Conservation (phyloP, 164 flowering plant species). For the Magnolia changhungtana region DNA sequence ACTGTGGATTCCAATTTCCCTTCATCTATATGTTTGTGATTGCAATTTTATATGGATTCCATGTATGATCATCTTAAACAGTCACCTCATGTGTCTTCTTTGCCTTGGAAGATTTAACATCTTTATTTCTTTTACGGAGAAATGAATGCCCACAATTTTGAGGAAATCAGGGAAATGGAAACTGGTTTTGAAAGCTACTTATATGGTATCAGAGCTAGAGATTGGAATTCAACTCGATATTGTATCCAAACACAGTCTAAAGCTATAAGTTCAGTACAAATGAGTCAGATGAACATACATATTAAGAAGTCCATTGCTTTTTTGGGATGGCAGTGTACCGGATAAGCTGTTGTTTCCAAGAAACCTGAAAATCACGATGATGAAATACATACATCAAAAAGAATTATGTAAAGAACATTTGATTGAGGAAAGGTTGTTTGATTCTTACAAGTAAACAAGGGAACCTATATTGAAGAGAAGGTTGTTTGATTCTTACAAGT, state of each 20-base stretch:
- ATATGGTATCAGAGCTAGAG: no score
- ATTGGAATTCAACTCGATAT: no score
- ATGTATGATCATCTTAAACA: no score
- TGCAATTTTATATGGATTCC: no score
- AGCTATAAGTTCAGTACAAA: neutral
- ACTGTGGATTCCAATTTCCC: no score
- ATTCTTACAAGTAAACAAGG: conserved; percentile 56
- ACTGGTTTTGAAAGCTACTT: no score
- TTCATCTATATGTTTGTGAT: no score
- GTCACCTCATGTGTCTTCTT: no score
- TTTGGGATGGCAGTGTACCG: conserved; percentile 49
- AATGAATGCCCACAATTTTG: no score
- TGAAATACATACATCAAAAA: neutral
- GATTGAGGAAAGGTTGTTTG: neutral
- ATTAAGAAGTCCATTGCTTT: conserved; percentile 35
- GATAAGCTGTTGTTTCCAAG: conserved; percentile 66
- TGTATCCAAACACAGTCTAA: neutral
- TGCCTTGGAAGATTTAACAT: no score
- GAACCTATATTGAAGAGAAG: conserved; percentile 46
- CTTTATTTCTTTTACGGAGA: no score
- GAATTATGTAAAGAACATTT: neutral
- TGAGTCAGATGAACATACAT: conserved; percentile 37
- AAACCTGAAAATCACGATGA: conserved; percentile 38
- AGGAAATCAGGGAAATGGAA: no score
- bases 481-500: conserved; percentile 43